phyloP scores from a whole-genome alignment of 129 eudicot genomes.

The Kitagawia praeruptora region DNA sequence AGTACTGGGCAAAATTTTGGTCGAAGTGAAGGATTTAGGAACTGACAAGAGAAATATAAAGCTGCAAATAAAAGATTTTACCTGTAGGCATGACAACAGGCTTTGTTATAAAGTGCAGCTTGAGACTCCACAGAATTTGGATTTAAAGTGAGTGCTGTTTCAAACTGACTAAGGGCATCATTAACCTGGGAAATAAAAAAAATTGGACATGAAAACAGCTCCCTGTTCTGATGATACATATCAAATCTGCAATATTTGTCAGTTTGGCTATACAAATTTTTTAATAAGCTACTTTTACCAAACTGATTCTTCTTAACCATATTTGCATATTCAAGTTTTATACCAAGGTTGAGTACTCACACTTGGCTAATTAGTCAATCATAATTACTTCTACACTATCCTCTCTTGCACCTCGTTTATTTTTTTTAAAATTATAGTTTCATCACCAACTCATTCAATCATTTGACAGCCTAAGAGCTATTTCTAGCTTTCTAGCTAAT shows the following conservation, averaged over 20 bases:
- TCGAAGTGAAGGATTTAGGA: background rate
- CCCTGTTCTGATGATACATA: background rate
- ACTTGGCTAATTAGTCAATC: too few relatives aligned
- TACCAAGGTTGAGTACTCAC: background rate
- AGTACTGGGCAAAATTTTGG: background rate
- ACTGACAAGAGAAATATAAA: background rate
- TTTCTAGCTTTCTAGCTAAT: too few relatives aligned
- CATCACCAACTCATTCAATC: too few relatives aligned
- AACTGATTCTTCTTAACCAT: background rate
- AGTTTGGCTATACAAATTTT: background rate
- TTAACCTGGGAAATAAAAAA: slow-evolving; percentile 46
- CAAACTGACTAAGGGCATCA: slow-evolving; percentile 83
- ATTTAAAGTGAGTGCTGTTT: slow-evolving; percentile 74
- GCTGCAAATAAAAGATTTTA: slow-evolving; percentile 12
- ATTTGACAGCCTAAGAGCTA: too few relatives aligned
- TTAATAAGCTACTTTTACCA: background rate
- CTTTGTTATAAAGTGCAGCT: slow-evolving; percentile 96
- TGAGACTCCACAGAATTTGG: slow-evolving; percentile 85
- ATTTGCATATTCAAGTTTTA: background rate
- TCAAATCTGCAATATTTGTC: background rate
- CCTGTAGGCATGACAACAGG: slow-evolving; percentile 99
- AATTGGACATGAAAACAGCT: slow-evolving; percentile 3
- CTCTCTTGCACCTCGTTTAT: too few relatives aligned
- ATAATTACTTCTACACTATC: too few relatives aligned
- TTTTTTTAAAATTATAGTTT: too few relatives aligned